Evolutionary conservation across 257 asterid species (phyloP), one percentile per base, ranked within the genome.

Genomic region (Solanum rostratum): DNA sequence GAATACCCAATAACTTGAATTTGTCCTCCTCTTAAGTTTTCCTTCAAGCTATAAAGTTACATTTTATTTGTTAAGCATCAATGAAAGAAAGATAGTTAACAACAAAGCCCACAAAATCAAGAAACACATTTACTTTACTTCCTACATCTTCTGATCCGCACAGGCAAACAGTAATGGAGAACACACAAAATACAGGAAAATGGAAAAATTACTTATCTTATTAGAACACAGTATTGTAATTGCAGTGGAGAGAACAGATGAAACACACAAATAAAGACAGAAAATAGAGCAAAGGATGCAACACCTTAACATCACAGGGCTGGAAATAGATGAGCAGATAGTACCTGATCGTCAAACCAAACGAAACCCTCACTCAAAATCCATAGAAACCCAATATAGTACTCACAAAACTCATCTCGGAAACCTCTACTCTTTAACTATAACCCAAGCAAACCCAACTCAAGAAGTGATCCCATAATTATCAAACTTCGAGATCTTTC

Each of bases 221-320:
- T 41, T 41, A 41, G 8, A 41, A 41, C 7, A 41, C 45, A 7
- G 45, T 41, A 41, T 41, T 7, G 45, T 41, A 6, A 41, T 7
- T 41, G 45, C 9, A 41, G 45, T 41, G 45, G 45, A 41, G 10
- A 41, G 45, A 41, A 41, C 29, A 68, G 19, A 2, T 16, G 27
- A 68, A 68, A 68, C 13, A 18, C 27, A 33, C 14, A 33, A 68
- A 68, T 3, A 7, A 33, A 16, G 10, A 29, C 71, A 5, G 45
- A 0, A 53, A 29, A 63, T 63, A 63, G 10, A 68, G 49, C 76
- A 16, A 37, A 16, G 0, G 8, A 37, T 81, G 84, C 27, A 57
- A 59, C 55, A 94, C 99, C 99, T 95, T 91, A 69, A 94, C 98
- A 88, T 94, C 97, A 84, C 79, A 24, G 50, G 99, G 97, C 88